phyloP scores from a whole-genome alignment of 2,329 filamentous ascomycete genomes.

The Colletotrichum viniferum region DNA sequence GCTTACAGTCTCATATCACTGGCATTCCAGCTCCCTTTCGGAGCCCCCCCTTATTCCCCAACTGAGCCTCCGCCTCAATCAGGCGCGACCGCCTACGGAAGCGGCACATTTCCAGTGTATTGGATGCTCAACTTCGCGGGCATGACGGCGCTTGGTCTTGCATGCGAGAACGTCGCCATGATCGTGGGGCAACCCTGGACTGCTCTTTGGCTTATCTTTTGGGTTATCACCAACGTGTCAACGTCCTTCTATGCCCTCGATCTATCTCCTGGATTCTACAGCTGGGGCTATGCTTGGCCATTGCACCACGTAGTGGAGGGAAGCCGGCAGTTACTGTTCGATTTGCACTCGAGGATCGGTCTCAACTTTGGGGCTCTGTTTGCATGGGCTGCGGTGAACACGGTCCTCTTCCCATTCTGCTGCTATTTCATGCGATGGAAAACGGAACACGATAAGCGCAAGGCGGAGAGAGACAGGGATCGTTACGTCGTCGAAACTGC shows the following conservation, averaged over 20 bases:
- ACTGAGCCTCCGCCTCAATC: conserved; percentile 42
- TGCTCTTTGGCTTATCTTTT: conserved; percentile 68
- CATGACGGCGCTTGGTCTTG: conserved; percentile 66
- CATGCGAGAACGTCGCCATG: conserved; percentile 70
- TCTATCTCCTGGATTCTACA: conserved; percentile 62
- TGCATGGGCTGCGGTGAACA: conserved; percentile 59
- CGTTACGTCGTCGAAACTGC: conserved; percentile 28
- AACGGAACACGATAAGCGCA: conserved; percentile 31
- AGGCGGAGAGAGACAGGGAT: conserved; percentile 28
- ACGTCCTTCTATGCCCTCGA: conserved; percentile 65
- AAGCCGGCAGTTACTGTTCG: conserved; percentile 64
- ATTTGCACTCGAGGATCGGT: conserved; percentile 60
- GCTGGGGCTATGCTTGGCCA: conserved; percentile 68
- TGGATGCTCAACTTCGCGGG: conserved; percentile 68
- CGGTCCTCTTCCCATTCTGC: conserved; percentile 55
- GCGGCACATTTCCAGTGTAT: conserved; percentile 64
- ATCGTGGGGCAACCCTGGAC: conserved; percentile 63
- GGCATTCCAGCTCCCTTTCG: conserved; percentile 67
- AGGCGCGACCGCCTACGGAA: conserved; percentile 60
- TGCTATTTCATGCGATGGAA: conserved; percentile 48
- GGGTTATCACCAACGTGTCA: conserved; percentile 69
- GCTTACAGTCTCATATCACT: conserved; percentile 68
- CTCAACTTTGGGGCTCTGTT: conserved; percentile 66
- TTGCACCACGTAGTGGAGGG: conserved; percentile 66
- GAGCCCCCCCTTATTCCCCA: conserved; percentile 45